Evolutionary conservation across 768 basidiomycete genomes (phyloP).

Genomic region (Leccinum sublutescens): DNA sequence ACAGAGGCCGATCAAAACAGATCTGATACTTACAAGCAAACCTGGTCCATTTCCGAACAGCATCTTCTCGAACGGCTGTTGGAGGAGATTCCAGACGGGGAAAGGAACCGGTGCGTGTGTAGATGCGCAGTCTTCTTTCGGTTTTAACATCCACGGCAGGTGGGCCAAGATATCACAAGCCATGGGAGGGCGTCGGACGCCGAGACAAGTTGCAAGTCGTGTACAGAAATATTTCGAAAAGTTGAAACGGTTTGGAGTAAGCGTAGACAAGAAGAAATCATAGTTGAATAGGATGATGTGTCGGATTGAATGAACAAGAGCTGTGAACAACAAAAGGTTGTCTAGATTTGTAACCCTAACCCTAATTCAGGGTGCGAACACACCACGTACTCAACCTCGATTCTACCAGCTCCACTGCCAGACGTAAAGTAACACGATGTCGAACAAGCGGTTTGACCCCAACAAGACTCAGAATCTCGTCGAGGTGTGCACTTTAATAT

Average conservation of each 20-base stretch:
- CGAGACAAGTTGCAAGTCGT: constrained; percentile 83
- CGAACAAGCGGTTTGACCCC: constrained; percentile 69
- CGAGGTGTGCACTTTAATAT: constrained; percentile 55
- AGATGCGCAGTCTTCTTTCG: background rate
- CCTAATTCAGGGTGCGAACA: constrained; percentile 8
- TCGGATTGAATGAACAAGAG: background rate
- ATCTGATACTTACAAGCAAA: constrained; percentile 75
- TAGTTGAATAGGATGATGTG: constrained; percentile 3
- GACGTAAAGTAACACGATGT: constrained; percentile 38
- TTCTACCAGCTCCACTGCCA: constrained; percentile 1
- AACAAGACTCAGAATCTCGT: constrained; percentile 88
- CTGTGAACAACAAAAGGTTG: background rate
- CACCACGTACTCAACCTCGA: background rate
- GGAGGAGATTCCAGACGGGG: constrained; percentile 74
- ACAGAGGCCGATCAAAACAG: constrained; percentile 25
- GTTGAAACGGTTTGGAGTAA: constrained; percentile 70
- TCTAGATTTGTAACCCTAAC: constrained; percentile 25
- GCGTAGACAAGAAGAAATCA: constrained; percentile 32
- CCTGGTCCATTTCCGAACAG: constrained; percentile 76
- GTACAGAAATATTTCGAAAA: constrained; percentile 90
- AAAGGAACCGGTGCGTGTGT: constrained; percentile 62
- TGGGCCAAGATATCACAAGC: constrained; percentile 82
- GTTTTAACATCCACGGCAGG: constrained; percentile 35
- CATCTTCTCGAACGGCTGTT: constrained; percentile 71
- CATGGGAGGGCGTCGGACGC: constrained; percentile 75